Base-by-base conservation (phyloP, 106 monocot species). In the Dioscorea zingiberensis region DNA sequence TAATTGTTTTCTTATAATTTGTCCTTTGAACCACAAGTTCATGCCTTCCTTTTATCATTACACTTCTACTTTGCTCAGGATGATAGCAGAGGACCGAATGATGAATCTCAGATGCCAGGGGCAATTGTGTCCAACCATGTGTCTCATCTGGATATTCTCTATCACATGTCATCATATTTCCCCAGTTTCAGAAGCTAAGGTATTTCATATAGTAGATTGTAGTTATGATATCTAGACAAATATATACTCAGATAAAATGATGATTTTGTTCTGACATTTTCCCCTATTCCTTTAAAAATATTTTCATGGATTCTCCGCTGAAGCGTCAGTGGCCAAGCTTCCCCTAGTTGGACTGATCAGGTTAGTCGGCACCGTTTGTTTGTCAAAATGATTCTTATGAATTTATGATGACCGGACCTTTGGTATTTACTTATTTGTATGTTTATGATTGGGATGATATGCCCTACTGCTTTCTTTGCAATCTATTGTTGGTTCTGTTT, bases 151-250 rank as follows among this genome's bases (percentile, higher is more conserved):
- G 88, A 88, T 67, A 81, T 88, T 53, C 81, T 88, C 23, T 88
- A 88, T 70, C 88, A 88, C 51, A 88, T 81, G 88, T 88, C 88
- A 67, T 63, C 75, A 24, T 84, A 59, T 24, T 88, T 88, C 76
- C 88, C 88, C 47, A 88, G 88, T 76, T 88, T 84, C 78, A n/a
- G 95, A 91, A 60, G 95, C 95, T 44, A 95, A 95, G 83, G 95
- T 95, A 78, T 44, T 69, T 60, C 11, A 59, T 3, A 24, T 26
- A 24, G 14, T 5, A 26, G 0, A 2, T 59, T 59, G 2, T 26
- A 11, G 13, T 15, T 2, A 62, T 27, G 19, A 12, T 17, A 62
- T 56, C 3, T 56, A 38, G 21, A 56, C 22, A 11, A n/a, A 7
- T 56, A 24, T 12, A 11, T 56, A 23, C 7, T 2, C 4, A 24